Base-by-base conservation (phyloP, 768 basidiomycete species). In the Leccinum subtestaceum region DNA sequence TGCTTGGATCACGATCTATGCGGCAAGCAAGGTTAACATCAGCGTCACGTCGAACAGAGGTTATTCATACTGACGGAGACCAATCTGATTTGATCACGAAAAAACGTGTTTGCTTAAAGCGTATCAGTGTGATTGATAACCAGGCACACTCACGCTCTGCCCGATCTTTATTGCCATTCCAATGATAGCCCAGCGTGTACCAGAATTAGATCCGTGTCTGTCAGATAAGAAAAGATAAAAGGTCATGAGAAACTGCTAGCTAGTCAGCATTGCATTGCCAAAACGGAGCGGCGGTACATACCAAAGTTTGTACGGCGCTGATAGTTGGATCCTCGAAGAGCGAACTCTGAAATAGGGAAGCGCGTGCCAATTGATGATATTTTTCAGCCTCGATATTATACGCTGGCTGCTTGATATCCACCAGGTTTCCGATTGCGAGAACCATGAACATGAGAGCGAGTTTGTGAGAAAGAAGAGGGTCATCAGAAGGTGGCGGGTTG, bases 361-460 rank as follows among this genome's bases (percentile, higher is more conserved):
- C 86, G 58, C 84, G 80, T 3, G 85, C 84, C 17, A 88, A 72
- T 57, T 87, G 85, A 62, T 88, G 81, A 62, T 85, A 88, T 67
- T 86, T 86, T 68, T 88, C 85, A 1, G 87, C 87, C 56, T 89
- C 87, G 47, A 86, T 66, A 53, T 78, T 85, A 66, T 87, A 88
- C 0, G 86, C 80, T 15, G 81, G 75, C 38, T 82, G 71, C 17
- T 75, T 69, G 4, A 79, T 77, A 65, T 88, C 81, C 79, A 87
- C 84, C 52, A 88, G 76, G 11, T 80, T 80, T 3, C 86, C 87
- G 60, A 88, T 84, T 0, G 86, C 84, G 8, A 89, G 78, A 19
- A 88, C 76, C 75, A 88, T 85, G 66, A 84, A 88, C 74, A 86
- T 70, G 52, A 87, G 75, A 1, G 85, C 80, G 36, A 88, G 81